These are phyloP conservation scores for Raphanus hybrid DNA, from an alignment of 441 rosid genomes.

Conservation along the genomic window DNA sequence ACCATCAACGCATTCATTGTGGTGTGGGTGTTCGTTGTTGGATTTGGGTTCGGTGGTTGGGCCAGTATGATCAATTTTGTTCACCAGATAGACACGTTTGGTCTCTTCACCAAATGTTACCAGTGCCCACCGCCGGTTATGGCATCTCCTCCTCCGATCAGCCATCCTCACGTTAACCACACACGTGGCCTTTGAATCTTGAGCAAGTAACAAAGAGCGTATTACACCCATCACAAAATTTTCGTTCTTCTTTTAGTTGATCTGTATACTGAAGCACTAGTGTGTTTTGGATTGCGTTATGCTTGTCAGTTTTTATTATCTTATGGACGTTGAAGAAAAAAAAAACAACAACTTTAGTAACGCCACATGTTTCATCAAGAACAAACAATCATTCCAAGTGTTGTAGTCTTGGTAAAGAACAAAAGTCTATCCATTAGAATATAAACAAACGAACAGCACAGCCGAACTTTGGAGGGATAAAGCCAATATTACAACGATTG, in stretches of 20 bases:
- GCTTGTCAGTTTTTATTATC: background rate
- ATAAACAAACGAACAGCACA: background rate
- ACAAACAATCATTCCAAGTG: background rate
- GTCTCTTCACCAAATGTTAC: slow-evolving; percentile 71
- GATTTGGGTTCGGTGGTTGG: slow-evolving; percentile 56
- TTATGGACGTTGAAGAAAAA: background rate
- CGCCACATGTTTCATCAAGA: background rate
- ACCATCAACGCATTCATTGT: slow-evolving; percentile 60
- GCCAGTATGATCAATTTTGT: slow-evolving; percentile 66
- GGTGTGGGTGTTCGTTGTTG: slow-evolving; percentile 56
- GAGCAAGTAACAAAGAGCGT: background rate
- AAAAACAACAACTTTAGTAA: background rate
- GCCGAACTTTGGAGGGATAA: background rate
- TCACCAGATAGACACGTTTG: slow-evolving; percentile 72
- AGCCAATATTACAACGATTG: background rate
- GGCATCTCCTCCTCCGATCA: slow-evolving; percentile 49
- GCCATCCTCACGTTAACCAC: slow-evolving; percentile 52
- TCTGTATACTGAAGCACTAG: background rate
- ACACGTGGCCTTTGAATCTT: slow-evolving; percentile 51
- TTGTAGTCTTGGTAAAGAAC: background rate
- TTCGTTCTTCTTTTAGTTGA: background rate
- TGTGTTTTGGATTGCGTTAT: slow-evolving; percentile 30
- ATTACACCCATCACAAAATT: background rate
- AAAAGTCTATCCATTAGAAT: background rate
- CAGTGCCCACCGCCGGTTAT: slow-evolving; percentile 51